Percentiles rank a stretch among this genome's conserved stretches.
phyloP scores from a whole-genome alignment of 2,329 filamentous ascomycete genomes.

The Trichothecium sympodiale region DNA sequence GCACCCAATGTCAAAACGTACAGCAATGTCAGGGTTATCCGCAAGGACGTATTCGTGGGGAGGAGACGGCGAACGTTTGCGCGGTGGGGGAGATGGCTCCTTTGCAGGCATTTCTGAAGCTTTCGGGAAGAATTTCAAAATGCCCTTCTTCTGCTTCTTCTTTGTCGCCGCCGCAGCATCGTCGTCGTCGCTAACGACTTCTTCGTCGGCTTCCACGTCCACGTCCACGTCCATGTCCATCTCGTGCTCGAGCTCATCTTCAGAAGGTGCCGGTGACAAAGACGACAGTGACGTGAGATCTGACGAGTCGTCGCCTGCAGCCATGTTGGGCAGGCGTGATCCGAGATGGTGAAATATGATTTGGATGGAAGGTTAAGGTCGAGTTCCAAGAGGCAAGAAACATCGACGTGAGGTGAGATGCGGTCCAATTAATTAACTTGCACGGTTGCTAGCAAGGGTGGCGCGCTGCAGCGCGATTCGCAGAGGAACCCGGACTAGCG shows the following conservation, averaged over 20 bases:
- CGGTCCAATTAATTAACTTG: too few relatives aligned
- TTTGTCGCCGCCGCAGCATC: conserved; percentile 19
- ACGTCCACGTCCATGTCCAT: conserved; percentile 13
- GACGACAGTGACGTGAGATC: conserved; percentile 50
- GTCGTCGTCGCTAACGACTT: conserved; percentile 34
- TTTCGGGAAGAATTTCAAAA: conserved; percentile 59
- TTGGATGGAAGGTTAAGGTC: too few relatives aligned
- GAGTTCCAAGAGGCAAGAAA: too few relatives aligned
- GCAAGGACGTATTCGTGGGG: conserved; percentile 82
- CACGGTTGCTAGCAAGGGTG: too few relatives aligned
- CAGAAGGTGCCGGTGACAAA: conserved; percentile 31
- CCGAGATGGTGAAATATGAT: conserved; percentile 11
- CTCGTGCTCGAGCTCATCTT: conserved; percentile 39
- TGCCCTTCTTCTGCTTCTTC: conserved; percentile 40
- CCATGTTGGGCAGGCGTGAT: conserved; percentile 30
- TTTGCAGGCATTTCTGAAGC: conserved; percentile 38
- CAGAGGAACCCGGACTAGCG: too few relatives aligned
- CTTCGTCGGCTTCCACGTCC: too few relatives aligned
- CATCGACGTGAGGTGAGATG: too few relatives aligned
- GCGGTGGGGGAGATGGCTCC: conserved; percentile 53
- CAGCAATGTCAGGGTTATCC: conserved; percentile 85
- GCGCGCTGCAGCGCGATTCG: too few relatives aligned
- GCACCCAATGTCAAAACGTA: conserved; percentile 40
- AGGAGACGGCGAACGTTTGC: conserved; percentile 77
- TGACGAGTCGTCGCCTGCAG: conserved; percentile 50